phyloP scores from a whole-genome alignment of 768 basidiomycete genomes.

The Leccinum boreale region DNA sequence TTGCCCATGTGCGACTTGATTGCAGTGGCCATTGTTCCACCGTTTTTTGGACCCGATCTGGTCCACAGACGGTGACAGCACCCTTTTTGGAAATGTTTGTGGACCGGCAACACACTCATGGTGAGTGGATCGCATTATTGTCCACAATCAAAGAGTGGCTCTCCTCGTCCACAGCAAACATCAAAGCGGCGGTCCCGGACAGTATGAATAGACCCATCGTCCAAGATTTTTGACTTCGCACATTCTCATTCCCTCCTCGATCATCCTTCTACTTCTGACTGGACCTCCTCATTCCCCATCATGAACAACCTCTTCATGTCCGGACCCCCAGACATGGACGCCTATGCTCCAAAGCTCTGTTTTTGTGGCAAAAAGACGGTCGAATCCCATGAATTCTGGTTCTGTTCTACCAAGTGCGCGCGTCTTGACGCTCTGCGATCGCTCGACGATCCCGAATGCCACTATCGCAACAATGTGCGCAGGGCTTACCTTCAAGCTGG shows the following conservation, averaged over 20 bases:
- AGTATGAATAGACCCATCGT: constrained; percentile 13
- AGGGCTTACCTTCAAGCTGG: constrained; percentile 10
- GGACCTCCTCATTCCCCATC: not conserved
- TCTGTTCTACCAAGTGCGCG: constrained; percentile 27
- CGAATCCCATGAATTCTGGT: constrained; percentile 27
- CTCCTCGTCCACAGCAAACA: constrained; percentile 5
- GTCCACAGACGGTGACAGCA: not conserved
- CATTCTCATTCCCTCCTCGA: too few species aligned
- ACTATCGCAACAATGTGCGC: constrained; percentile 24
- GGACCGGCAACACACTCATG: not conserved
- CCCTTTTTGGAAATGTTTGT: not conserved
- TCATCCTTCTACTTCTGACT: not conserved
- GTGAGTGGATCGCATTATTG: constrained; percentile 12
- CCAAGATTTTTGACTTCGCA: not conserved
- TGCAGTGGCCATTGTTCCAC: constrained; percentile 1
- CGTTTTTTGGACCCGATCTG: not conserved
- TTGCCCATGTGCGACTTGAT: not conserved
- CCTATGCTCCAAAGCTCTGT: constrained; percentile 18
- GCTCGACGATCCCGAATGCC: constrained; percentile 18
- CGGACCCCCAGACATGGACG: constrained; percentile 4
- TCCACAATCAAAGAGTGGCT: not conserved
- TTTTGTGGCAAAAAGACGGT: constrained; percentile 25
- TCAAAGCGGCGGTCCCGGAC: constrained; percentile 4
- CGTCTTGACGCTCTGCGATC: constrained; percentile 27
- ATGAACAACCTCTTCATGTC: constrained; percentile 1